Conservation (phyloP, 805 yeast genomes). For the Saturnispora kantuleensis region DNA sequence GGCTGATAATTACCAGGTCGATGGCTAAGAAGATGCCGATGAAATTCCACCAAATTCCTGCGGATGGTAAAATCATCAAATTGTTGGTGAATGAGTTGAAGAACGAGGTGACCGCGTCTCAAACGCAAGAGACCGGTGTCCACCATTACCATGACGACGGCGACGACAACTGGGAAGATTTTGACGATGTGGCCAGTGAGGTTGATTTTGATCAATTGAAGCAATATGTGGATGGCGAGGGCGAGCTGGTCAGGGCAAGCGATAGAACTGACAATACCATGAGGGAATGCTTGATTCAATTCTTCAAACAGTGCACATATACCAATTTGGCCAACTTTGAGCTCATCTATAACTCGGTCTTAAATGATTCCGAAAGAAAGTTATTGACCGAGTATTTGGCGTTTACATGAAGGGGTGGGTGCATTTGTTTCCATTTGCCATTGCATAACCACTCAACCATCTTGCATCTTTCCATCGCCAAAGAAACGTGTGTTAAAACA, state of each 20-base stretch:
- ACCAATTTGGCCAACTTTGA: slow-evolving; percentile 44
- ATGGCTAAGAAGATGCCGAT: slow-evolving; percentile 62
- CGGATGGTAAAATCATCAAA: slow-evolving; percentile 63
- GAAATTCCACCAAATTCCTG: slow-evolving; percentile 54
- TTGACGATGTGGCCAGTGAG: slow-evolving; percentile 49
- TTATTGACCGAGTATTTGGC: slow-evolving; percentile 35
- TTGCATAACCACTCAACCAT: too few species aligned
- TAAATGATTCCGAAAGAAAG: slow-evolving; percentile 46
- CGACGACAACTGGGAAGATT: slow-evolving; percentile 67
- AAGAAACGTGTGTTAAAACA: too few species aligned
- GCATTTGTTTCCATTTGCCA: too few species aligned
- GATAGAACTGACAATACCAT: slow-evolving; percentile 22
- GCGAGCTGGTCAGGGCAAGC: slow-evolving; percentile 15
- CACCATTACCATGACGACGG: slow-evolving; percentile 29
- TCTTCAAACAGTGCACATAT: slow-evolving; percentile 48
- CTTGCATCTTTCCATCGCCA: too few species aligned
- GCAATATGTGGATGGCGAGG: slow-evolving; percentile 42
- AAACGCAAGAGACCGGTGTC: slow-evolving; percentile 34
- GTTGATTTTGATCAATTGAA: slow-evolving; percentile 55
- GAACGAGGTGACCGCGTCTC: slow-evolving; percentile 39
- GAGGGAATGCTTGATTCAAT: slow-evolving; percentile 34
- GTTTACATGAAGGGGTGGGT: slow-evolving; percentile 13
- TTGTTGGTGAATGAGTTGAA: slow-evolving; percentile 59
- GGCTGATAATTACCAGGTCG: slow-evolving; percentile 75
- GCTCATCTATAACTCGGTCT: slow-evolving; percentile 33